These are phyloP conservation scores for Lojkania enalia DNA, from an alignment of 2,329 filamentous ascomycete genomes.

Conservation along the genomic window DNA sequence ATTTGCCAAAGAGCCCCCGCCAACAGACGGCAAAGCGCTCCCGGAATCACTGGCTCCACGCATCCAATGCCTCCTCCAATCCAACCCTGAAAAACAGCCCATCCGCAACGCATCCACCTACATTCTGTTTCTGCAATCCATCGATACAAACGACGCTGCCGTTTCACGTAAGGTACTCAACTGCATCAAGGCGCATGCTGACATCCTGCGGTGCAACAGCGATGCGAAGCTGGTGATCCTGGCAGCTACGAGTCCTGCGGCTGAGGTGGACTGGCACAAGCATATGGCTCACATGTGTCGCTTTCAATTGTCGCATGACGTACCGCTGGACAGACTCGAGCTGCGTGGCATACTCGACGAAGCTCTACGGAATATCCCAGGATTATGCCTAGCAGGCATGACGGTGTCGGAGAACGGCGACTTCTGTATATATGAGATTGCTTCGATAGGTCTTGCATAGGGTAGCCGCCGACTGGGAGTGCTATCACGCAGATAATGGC, in stretches of 20 bases:
- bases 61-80: slow-evolving; percentile 7
- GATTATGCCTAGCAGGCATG: slow-evolving; percentile 3
- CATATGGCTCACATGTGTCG: slow-evolving; percentile 8
- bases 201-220: not conserved
- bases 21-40: not conserved
- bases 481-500: not conserved
- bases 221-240: slow-evolving; percentile 2
- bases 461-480: not conserved
- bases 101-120: slow-evolving; percentile 8
- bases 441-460: not conserved
- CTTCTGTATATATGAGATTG: not conserved
- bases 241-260: slow-evolving; percentile 8
- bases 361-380: slow-evolving; percentile 6
- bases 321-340: slow-evolving; percentile 6
- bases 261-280: slow-evolving; percentile 9
- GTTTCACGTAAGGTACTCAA: not conserved
- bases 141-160: not conserved
- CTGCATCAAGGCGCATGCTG: not conserved
- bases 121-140: slow-evolving; percentile 7
- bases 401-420: slow-evolving; percentile 1
- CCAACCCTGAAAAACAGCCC: slow-evolving; percentile 6
- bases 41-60: slow-evolving; percentile 7
- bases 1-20: not conserved
- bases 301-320: slow-evolving; percentile 7
- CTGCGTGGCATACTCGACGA: slow-evolving; percentile 9